Percentiles rank a stretch among this genome's conserved stretches.
phyloP scores from a whole-genome alignment of 805 yeast species.

The Kuraishia floccosa region DNA sequence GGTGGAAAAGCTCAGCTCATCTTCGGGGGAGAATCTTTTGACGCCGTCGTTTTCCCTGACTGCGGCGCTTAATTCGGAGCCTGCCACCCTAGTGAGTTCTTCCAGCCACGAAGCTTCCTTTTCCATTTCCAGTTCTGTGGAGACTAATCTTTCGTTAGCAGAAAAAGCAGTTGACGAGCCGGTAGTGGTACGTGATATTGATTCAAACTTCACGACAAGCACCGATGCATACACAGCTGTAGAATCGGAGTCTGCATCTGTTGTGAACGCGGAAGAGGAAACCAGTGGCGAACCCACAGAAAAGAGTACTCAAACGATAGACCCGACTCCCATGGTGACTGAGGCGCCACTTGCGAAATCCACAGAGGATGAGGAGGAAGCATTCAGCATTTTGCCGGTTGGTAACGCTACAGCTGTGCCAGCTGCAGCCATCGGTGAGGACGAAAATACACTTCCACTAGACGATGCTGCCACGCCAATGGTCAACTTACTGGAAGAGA shows the following conservation, averaged over 20 bases:
- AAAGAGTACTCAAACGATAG: background rate
- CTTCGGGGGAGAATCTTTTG: too few relatives aligned
- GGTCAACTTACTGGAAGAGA: background rate
- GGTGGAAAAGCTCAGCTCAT: too few relatives aligned
- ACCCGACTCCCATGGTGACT: background rate
- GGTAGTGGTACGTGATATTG: too few relatives aligned
- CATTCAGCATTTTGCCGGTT: background rate
- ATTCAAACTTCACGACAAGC: too few relatives aligned
- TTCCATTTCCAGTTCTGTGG: too few relatives aligned
- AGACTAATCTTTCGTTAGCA: too few relatives aligned
- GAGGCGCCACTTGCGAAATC: background rate
- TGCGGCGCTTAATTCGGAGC: too few relatives aligned
- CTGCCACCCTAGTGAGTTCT: too few relatives aligned
- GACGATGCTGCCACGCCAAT: background rate
- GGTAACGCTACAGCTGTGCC: background rate
- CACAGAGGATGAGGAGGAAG: slow-evolving; percentile 1
- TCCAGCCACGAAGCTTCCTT: too few relatives aligned
- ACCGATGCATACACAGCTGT: too few relatives aligned
- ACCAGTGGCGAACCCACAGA: background rate
- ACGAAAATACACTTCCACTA: background rate
- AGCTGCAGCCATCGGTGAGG: background rate
- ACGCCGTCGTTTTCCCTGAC: too few relatives aligned
- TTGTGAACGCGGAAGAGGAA: background rate
- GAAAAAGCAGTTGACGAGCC: too few relatives aligned
- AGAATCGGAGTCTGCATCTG: background rate